Base-by-base conservation (phyloP, 1,284 basidiomycete species). In the Austroboletus novae-zelandiae region DNA sequence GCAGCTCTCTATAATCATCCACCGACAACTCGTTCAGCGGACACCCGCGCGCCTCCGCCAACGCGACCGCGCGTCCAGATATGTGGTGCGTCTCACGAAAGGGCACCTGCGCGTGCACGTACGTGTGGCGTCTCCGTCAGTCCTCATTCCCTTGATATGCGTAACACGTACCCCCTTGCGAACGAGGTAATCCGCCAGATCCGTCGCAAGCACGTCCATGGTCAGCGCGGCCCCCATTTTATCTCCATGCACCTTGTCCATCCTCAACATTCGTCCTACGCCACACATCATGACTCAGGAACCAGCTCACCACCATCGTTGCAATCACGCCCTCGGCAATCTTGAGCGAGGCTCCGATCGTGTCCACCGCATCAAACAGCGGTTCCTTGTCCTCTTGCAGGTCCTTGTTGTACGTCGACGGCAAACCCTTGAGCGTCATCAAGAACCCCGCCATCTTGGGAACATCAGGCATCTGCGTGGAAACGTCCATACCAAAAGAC, bases 71-170 rank as follows among this genome's bases (percentile, higher is more conserved):
- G 32, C 93, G 89, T 14, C 96, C 96, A 8, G 96, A 98, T 60
- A 99, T 87, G 71, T 99, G 96, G 71, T 99, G 96, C 2, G 96
- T 99, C 74, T 98, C 94, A 41, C 96, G 87, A 86, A 99, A 99
- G 8, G 96, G 96, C 48, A 87, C 81, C 86, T 87, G 44, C 20
- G 17, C 7, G 18, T 17, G 39, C 5, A 5, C 27, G 27, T 29
- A 29, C 27, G 27, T 27, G 27, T 27, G 27, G 27, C 27, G 27
- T 48, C 45, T n/a, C 23, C 25, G 18, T 34, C 20, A 53, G 32
- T 20, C 5, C n/a, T 18, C 27, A 7, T 32, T 15, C 27, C 29
- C 9, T 15, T 9, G 17, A 9, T 3, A 9, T 9, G n/a, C 18
- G 23, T 20, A 17, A 37, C 5, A 52, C 89, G 63, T 70, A 95